Base-by-base conservation (phyloP, 257 asterid genomes). In the Solanum clarkiae region DNA sequence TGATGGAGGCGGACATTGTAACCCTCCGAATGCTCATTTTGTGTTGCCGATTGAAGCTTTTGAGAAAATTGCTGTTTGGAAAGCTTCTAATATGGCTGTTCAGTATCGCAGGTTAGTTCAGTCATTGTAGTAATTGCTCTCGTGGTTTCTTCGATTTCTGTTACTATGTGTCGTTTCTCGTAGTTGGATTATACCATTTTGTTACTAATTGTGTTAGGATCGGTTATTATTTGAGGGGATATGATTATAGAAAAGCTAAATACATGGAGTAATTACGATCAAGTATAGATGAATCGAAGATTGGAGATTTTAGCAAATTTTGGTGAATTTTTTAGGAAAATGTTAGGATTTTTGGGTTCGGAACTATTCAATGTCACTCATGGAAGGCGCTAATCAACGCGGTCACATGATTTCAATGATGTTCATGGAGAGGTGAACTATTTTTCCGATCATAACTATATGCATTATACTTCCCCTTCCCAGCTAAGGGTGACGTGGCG, bases 51-150 rank as follows among this genome's bases (percentile, higher is more conserved):
- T 96, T 87, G 97, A 95, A 87, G 91, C 95, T 4, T 96, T 96
- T 90, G 97, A 94, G 92, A 94, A 95, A 89, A 95, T 96, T 90
- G 99, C 99, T 32, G 90, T 94, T 65, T 96, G 98, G 98, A 95
- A 95, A 85, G 99, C 97, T 22, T 91, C 97, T 29, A 94, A 95
- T 81, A 94, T 95, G 97, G 97, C 97, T 32, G 88, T 96, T 1
- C 95, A 94, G 89, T 95, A 96, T 71, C 94, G 99, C 32, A 87
- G 93, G 92, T 90, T 6, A 44, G 47, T 44, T 44, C 47, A 44
- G 47, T 44, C 9, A 8, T 44, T 36, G 42, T 36, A 36, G 42
- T 36, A 36, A 44, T 44, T 44, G 9, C 47, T 44, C 47, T 44
- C 47, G 47, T 6, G 47, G 9, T 44, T 44, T 44, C 2, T 44